A percentile compares a stretch with the other conserved stretches of the same genome.
phyloP scores from a whole-genome alignment of 2,329 filamentous ascomycete species.

The Coleophoma cylindrospora region DNA sequence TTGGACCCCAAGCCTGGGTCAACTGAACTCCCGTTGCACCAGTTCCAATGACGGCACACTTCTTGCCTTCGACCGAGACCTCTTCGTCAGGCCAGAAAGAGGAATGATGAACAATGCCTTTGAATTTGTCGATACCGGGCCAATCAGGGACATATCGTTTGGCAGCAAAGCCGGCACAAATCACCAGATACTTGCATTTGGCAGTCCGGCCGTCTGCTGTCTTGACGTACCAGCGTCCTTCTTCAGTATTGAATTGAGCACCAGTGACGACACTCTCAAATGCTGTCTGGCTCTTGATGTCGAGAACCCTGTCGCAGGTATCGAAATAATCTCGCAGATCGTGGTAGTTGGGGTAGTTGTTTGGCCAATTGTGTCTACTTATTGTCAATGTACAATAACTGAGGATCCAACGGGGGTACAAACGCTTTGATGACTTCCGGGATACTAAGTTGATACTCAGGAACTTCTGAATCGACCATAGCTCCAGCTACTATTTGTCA shows the following conservation, averaged over 20 bases:
- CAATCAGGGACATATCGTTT: slow-evolving; percentile 50
- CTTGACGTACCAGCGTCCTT: slow-evolving; percentile 10
- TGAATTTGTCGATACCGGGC: slow-evolving; percentile 30
- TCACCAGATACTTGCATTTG: slow-evolving; percentile 11
- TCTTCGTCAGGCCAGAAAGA: slow-evolving; percentile 53
- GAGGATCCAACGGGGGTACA: too few relatives aligned
- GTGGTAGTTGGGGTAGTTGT: slow-evolving; percentile 43
- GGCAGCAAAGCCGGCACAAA: slow-evolving; percentile 34
- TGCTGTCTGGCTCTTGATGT: slow-evolving; percentile 40
- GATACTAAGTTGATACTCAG: slow-evolving; percentile 28
- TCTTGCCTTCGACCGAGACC: slow-evolving; percentile 41
- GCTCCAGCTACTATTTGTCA: slow-evolving; percentile 11
- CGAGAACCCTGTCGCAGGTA: slow-evolving; percentile 48
- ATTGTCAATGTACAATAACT: too few relatives aligned
- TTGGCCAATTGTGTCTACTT: slow-evolving; percentile 34
- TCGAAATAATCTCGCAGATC: slow-evolving; percentile 55
- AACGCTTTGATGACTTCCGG: slow-evolving; percentile 31
- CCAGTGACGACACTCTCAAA: slow-evolving; percentile 8
- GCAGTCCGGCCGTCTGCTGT: slow-evolving; percentile 7
- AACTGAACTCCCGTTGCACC: slow-evolving; percentile 51
- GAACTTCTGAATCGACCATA: slow-evolving; percentile 13
- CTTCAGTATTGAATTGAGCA: slow-evolving; percentile 5
- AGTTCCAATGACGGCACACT: slow-evolving; percentile 47
- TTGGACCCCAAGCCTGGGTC: slow-evolving; percentile 52
- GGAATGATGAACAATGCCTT: slow-evolving; percentile 51